A percentile compares a stretch with the other conserved stretches of the same genome.
Conservation (phyloP, 2,329 filamentous ascomycete genomes). For the Aspergillus spinulosporus region DNA sequence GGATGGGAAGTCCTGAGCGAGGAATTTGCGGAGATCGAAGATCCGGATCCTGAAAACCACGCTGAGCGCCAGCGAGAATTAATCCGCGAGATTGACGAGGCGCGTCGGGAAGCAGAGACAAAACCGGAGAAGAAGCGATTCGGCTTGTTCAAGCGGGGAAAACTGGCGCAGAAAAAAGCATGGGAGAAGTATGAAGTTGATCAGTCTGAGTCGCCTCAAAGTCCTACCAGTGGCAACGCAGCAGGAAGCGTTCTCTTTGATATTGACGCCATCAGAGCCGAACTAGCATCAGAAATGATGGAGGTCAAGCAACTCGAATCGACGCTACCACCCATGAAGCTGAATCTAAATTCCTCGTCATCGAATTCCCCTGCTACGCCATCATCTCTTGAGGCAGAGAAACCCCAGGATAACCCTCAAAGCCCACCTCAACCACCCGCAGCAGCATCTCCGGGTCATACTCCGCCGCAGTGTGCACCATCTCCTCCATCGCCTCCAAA, state of each 20-base stretch:
- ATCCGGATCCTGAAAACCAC: constrained; percentile 94
- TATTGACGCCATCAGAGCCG: constrained; percentile 86
- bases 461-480: constrained; percentile 15
- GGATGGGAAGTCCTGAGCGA: constrained; percentile 91
- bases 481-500: constrained; percentile 1
- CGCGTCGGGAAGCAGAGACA: constrained; percentile 79
- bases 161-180: constrained; percentile 70
- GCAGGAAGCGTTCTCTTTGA: constrained; percentile 75
- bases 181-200: constrained; percentile 92
- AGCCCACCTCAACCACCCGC: constrained; percentile 23
- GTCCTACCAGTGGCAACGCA: constrained; percentile 29
- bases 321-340: constrained; percentile 85
- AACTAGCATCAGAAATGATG: constrained; percentile 71
- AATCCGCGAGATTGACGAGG: constrained; percentile 95
- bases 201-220: constrained; percentile 27
- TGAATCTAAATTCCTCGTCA: constrained; percentile 54
- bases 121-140: constrained; percentile 73
- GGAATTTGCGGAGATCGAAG: constrained; percentile 95
- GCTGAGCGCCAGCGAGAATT: constrained; percentile 82
- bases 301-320: constrained; percentile 80
- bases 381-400: constrained; percentile 35
- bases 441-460: constrained; percentile 19
- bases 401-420: constrained; percentile 44
- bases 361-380: constrained; percentile 22
- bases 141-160: constrained; percentile 79